Conservation (phyloP, 1,139 yeast genomes). For the Blastobotrys elegans region DNA sequence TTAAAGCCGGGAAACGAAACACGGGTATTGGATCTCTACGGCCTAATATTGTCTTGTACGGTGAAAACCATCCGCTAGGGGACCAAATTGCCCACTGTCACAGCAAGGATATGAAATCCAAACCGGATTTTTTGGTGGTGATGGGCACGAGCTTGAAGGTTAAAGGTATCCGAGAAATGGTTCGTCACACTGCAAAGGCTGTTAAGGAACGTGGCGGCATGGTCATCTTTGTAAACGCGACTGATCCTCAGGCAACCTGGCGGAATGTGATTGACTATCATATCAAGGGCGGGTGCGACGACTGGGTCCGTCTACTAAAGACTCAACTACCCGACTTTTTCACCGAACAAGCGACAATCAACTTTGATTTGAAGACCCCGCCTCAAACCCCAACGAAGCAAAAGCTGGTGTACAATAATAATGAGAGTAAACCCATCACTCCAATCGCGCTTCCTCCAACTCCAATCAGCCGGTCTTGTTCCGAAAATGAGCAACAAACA, state of each 20-base stretch:
- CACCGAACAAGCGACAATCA: slow-evolving; percentile 47
- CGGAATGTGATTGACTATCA: slow-evolving; percentile 61
- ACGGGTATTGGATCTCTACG: slow-evolving; percentile 60
- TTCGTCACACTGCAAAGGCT: slow-evolving; percentile 51
- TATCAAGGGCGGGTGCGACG: slow-evolving; percentile 74
- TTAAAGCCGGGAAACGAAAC: slow-evolving; percentile 56
- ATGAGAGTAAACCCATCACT: background rate
- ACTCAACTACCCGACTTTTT: slow-evolving; percentile 54
- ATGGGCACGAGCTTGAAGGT: slow-evolving; percentile 77
- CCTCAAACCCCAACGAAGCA: slow-evolving; percentile 14
- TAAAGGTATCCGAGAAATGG: slow-evolving; percentile 64
- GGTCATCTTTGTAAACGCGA: slow-evolving; percentile 60
- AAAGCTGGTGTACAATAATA: background rate
- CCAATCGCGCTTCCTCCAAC: background rate
- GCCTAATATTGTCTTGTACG: slow-evolving; percentile 73
- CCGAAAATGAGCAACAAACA: too few species aligned
- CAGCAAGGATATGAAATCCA: slow-evolving; percentile 46
- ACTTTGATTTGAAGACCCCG: slow-evolving; percentile 14
- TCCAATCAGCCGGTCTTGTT: background rate
- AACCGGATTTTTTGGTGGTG: slow-evolving; percentile 61
- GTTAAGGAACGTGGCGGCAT: slow-evolving; percentile 57
- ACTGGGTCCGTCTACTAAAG: slow-evolving; percentile 57
- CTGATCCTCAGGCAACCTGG: slow-evolving; percentile 44
- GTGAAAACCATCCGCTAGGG: slow-evolving; percentile 73
- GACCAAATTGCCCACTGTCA: slow-evolving; percentile 60